phyloP scores from a whole-genome alignment of 2,329 filamentous ascomycete genomes.

The Sclerotiophoma versabilis region DNA sequence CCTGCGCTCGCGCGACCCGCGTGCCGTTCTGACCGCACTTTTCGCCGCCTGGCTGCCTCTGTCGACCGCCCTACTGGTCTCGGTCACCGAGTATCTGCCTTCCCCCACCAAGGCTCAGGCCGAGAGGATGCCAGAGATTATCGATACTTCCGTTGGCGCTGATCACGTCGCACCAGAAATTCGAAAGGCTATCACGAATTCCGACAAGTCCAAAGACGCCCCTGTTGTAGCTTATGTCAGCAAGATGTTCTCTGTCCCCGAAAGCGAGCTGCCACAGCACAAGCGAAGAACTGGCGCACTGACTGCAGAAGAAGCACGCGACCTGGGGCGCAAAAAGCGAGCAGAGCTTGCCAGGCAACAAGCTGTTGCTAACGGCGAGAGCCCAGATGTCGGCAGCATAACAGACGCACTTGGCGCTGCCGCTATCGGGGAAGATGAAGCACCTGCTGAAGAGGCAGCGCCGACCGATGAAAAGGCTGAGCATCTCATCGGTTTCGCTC shows the following conservation, averaged over 20 bases:
- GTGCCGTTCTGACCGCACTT: slow-evolving; percentile 81
- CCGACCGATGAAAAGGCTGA: slow-evolving; percentile 76
- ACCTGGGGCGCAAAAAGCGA: slow-evolving; percentile 85
- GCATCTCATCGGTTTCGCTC: slow-evolving; percentile 91
- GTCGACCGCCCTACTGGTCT: slow-evolving; percentile 90
- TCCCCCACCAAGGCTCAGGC: slow-evolving; percentile 83
- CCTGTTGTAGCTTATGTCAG: slow-evolving; percentile 95
- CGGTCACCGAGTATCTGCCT: slow-evolving; percentile 90
- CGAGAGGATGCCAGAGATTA: slow-evolving; percentile 77
- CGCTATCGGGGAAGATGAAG: slow-evolving; percentile 57
- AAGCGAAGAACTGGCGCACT: slow-evolving; percentile 73
- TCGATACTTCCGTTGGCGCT: slow-evolving; percentile 80
- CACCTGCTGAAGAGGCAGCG: slow-evolving; percentile 36
- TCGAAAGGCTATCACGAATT: slow-evolving; percentile 81
- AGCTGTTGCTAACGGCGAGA: slow-evolving; percentile 56
- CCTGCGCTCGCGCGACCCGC: slow-evolving; percentile 81
- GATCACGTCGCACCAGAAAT: slow-evolving; percentile 72
- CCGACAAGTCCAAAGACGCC: slow-evolving; percentile 72
- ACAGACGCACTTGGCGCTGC: slow-evolving; percentile 67
- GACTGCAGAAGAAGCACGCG: slow-evolving; percentile 87
- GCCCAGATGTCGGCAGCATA: slow-evolving; percentile 60
- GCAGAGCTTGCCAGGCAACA: slow-evolving; percentile 86
- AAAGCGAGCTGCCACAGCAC: slow-evolving; percentile 89
- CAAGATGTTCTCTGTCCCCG: slow-evolving; percentile 96
- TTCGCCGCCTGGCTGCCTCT: slow-evolving; percentile 91